A percentile compares a stretch with the other conserved stretches of the same genome.
Evolutionary conservation across 345 rosid genomes (phyloP).

Genomic region (Ailanthus altissimus): DNA sequence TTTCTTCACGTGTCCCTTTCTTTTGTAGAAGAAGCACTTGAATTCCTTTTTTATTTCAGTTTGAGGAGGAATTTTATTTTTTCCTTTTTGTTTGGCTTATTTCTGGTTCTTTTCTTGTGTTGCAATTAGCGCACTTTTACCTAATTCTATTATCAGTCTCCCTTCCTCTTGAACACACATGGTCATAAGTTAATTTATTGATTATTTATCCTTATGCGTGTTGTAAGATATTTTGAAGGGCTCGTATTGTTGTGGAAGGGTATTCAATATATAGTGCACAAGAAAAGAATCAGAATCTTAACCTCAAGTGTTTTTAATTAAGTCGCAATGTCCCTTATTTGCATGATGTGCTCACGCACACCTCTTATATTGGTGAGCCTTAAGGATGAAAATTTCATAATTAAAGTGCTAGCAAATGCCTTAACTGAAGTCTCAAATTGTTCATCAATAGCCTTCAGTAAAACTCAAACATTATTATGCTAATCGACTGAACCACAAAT

Average conservation of each 20-base stretch:
- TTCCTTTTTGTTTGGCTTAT: no score
- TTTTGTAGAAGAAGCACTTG: no score
- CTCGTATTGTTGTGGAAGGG: no score
- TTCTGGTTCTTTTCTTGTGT: no score
- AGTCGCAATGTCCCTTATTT: not conserved
- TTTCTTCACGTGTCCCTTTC: no score
- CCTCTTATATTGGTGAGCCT: not conserved
- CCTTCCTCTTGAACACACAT: conserved; percentile 8
- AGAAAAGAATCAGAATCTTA: not conserved
- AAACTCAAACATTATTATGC: not conserved
- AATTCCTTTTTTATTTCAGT: not conserved
- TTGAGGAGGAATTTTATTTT: not conserved
- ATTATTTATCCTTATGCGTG: conserved; percentile 8
- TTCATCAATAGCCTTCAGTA: not conserved
- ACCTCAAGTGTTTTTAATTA: not conserved
- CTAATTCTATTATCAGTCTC: not conserved
- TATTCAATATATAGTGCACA: no score
- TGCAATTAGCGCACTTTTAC: not conserved
- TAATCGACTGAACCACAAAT: no score
- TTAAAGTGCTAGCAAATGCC: not conserved
- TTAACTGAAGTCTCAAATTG: not conserved
- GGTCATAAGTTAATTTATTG: not conserved
- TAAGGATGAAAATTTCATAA: not conserved
- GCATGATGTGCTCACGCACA: not conserved
- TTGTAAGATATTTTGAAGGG: no score